These are phyloP conservation scores for Xylaria sp. DNA, from an alignment of 2,329 filamentous ascomycete species.

Conservation along the genomic window DNA sequence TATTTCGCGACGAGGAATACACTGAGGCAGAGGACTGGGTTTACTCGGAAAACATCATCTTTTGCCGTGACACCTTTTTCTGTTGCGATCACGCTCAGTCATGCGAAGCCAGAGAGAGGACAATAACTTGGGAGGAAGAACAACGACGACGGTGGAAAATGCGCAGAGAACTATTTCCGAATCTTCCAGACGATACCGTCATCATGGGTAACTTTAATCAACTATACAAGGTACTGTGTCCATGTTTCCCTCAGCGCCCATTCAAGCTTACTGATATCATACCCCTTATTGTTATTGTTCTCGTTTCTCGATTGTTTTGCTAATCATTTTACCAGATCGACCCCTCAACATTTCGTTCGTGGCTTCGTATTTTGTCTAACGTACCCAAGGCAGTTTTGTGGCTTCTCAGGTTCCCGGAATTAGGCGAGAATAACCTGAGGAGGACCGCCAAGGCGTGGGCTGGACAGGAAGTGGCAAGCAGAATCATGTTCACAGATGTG, in stretches of 20 bases:
- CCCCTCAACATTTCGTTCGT: constrained; percentile 92
- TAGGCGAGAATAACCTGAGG: constrained; percentile 84
- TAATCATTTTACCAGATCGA: constrained; percentile 71
- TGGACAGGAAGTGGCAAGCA: constrained; percentile 79
- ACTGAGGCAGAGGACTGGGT: constrained; percentile 81
- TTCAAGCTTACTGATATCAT: no score
- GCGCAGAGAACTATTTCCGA: constrained; percentile 90
- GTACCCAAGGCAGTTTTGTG: constrained; percentile 90
- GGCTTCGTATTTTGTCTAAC: constrained; percentile 86
- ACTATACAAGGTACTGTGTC: constrained; percentile 80
- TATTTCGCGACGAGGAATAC: constrained; percentile 68
- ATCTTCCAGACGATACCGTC: constrained; percentile 78
- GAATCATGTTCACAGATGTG: constrained; percentile 94
- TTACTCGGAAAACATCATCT: constrained; percentile 96
- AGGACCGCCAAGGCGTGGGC: constrained; percentile 85
- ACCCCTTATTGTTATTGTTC: background rate
- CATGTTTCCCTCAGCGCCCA: background rate
- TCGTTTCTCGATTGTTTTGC: background rate
- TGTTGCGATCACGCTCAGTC: constrained; percentile 97
- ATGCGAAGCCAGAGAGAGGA: constrained; percentile 71
- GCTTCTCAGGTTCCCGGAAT: constrained; percentile 94
- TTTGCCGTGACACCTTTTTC: constrained; percentile 93
- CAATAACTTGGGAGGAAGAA: constrained; percentile 82
- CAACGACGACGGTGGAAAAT: constrained; percentile 84
- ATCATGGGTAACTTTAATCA: constrained; percentile 99